These are phyloP conservation scores for Pichia sp. DNA, from an alignment of 1,139 yeast genomes.

Conservation along the genomic window DNA sequence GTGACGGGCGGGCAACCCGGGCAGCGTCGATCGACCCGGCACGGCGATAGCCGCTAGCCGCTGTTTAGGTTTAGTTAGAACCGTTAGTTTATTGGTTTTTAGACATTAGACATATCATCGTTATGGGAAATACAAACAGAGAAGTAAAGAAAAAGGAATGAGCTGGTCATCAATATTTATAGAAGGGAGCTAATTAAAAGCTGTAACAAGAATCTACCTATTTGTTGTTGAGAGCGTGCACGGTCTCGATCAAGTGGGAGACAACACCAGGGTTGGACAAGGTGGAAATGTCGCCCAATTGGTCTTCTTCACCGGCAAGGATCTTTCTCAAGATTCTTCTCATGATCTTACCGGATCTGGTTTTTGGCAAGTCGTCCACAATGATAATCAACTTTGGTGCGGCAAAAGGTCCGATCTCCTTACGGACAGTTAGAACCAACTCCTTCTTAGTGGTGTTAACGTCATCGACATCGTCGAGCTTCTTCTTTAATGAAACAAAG, in stretches of 20 bases:
- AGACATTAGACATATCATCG: too few relatives aligned
- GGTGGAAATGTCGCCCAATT: conserved; percentile 76
- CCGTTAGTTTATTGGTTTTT: too few relatives aligned
- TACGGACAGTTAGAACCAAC: conserved; percentile 67
- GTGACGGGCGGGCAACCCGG: too few relatives aligned
- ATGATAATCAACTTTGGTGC: conserved; percentile 73
- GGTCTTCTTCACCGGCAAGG: conserved; percentile 76
- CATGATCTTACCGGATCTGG: conserved; percentile 84
- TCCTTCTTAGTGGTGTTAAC: conserved; percentile 56
- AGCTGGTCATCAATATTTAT: too few relatives aligned
- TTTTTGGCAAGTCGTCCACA: conserved; percentile 78
- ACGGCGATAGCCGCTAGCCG: too few relatives aligned
- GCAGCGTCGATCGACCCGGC: too few relatives aligned
- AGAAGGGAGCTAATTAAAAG: too few relatives aligned
- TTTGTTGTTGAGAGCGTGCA: too few relatives aligned
- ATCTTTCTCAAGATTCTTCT: conserved; percentile 79
- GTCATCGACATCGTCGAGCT: conserved; percentile 36
- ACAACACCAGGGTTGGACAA: conserved; percentile 73
- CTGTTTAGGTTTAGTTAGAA: too few relatives aligned
- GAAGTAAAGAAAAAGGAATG: too few relatives aligned
- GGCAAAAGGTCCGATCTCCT: conserved; percentile 83
- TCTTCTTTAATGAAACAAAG: conserved; percentile 62
- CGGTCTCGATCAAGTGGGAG: conserved; percentile 47
- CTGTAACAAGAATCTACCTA: too few relatives aligned
- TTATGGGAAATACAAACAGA: too few relatives aligned